Conservation (phyloP, 2,329 filamentous ascomycete species). For the Paecilomyces fulvus region DNA sequence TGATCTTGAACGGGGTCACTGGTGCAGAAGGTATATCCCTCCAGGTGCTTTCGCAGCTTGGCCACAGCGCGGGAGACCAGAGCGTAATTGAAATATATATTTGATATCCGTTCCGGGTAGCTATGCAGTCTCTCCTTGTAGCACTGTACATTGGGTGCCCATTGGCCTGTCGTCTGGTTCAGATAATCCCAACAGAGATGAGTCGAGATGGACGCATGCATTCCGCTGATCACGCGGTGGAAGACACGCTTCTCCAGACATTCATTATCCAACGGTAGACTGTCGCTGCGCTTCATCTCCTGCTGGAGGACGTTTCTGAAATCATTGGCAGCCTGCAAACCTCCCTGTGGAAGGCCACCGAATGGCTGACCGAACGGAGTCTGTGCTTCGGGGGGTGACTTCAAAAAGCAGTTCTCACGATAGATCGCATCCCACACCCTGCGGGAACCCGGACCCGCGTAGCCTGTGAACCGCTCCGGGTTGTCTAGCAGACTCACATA, state of each 20-base stretch:
- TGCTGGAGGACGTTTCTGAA: constrained; percentile 51
- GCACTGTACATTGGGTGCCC: constrained; percentile 83
- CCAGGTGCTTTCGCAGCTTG: constrained; percentile 76
- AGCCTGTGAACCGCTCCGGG: constrained; percentile 92
- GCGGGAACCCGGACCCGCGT: constrained; percentile 71
- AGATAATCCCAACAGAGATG: constrained; percentile 95
- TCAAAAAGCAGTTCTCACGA: constrained; percentile 87
- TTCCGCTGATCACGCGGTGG: constrained; percentile 87
- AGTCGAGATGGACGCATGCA: constrained; percentile 96
- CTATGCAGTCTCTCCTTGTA: constrained; percentile 79
- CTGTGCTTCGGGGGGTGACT: constrained; percentile 24
- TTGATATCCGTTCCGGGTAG: constrained; percentile 85
- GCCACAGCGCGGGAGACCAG: constrained; percentile 85
- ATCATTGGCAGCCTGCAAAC: constrained; percentile 50
- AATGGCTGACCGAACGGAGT: constrained; percentile 12
- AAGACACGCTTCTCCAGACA: constrained; percentile 99
- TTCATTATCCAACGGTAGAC: constrained; percentile 75
- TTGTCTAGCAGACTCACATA: constrained; percentile 93
- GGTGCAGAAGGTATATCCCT: constrained; percentile 83
- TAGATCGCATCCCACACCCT: constrained; percentile 98
- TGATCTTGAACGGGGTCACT: constrained; percentile 73
- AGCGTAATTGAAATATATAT: constrained; percentile 98
- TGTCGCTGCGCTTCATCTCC: constrained; percentile 38
- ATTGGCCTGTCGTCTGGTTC: constrained; percentile 88
- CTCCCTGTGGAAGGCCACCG: constrained; percentile 28